Evolutionary conservation across 106 monocot species (phyloP).

Genomic region (Phalaenopsis aphrodite): DNA sequence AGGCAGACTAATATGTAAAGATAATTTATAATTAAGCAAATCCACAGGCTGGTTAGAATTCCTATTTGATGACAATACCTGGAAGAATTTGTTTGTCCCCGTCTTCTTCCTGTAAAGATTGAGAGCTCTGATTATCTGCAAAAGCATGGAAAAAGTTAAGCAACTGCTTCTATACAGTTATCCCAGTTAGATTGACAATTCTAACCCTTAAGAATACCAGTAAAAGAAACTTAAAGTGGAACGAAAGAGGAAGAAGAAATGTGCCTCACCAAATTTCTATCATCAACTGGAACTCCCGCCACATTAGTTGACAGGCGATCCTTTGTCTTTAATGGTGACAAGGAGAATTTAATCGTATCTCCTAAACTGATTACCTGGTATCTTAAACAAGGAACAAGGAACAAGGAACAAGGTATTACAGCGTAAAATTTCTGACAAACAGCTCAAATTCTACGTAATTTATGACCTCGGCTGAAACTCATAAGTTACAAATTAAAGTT

Average conservation of each 20-base stretch:
- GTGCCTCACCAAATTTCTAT: constrained; percentile 73
- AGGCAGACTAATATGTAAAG: background rate
- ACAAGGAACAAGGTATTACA: background rate
- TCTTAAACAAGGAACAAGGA: constrained; percentile 2
- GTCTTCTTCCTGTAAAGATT: constrained; percentile 95
- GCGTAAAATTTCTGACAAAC: background rate
- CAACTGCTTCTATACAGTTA: background rate
- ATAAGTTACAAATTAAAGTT: background rate
- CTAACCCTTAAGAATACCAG: background rate
- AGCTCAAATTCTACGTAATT: background rate
- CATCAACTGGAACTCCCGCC: constrained; percentile 79
- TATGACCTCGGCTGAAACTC: background rate
- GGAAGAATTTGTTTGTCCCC: constrained; percentile 78
- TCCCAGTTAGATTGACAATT: background rate
- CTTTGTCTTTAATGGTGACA: constrained; percentile 69
- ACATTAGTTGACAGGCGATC: constrained; percentile 86
- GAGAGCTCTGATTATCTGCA: constrained; percentile 94
- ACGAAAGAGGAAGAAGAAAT: background rate
- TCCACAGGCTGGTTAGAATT: background rate
- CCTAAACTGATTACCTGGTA: constrained; percentile 88
- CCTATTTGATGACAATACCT: constrained; percentile 38
- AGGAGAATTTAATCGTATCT: constrained; percentile 95
- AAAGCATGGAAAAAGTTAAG: constrained; percentile 5
- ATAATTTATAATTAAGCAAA: background rate
- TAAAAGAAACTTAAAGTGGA: background rate